Evolutionary conservation across 2,329 filamentous ascomycete species (phyloP).

Genomic region (Aspergillus udagawae): DNA sequence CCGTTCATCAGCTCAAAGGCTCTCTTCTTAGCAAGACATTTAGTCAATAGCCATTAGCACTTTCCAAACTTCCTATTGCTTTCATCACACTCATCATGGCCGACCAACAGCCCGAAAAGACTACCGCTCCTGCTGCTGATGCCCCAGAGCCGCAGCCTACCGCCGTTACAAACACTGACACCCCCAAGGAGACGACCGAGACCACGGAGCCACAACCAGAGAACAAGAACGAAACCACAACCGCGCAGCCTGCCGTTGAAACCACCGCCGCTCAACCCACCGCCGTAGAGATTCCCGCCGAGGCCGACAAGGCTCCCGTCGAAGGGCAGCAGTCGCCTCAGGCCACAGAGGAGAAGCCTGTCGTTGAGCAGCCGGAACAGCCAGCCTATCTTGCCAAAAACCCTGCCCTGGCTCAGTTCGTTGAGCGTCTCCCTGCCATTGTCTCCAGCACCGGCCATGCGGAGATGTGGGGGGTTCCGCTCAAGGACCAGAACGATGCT

Average conservation of each 20-base stretch:
- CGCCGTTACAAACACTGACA: conserved; percentile 3
- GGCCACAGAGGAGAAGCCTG: not conserved
- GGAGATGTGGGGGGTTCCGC: conserved; percentile 84
- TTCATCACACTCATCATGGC: conserved; percentile 13
- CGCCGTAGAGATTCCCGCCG: not conserved
- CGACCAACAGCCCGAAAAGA: conserved; percentile 18
- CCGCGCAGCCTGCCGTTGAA: conserved; percentile 1
- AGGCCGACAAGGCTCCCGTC: conserved; percentile 9
- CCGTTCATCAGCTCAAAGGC: not conserved
- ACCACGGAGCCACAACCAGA: conserved; percentile 2
- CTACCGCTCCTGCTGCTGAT: conserved; percentile 9
- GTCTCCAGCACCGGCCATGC: conserved; percentile 56
- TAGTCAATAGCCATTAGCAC: not conserved
- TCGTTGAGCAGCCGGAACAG: conserved; percentile 20
- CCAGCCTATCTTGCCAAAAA: conserved; percentile 37
- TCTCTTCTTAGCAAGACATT: not conserved
- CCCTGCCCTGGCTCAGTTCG: conserved; percentile 52
- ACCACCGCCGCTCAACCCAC: conserved; percentile 3
- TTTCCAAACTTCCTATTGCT: conserved; percentile 1
- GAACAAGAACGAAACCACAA: conserved; percentile 9
- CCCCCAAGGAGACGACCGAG: not conserved
- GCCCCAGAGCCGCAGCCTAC: conserved; percentile 5
- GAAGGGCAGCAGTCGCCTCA: not conserved
- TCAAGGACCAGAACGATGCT: conserved; percentile 55
- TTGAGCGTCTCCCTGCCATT: conserved; percentile 56